phyloP scores from a whole-genome alignment of 495 filamentous ascomycete genomes.

The Tuber umbilicatum region DNA sequence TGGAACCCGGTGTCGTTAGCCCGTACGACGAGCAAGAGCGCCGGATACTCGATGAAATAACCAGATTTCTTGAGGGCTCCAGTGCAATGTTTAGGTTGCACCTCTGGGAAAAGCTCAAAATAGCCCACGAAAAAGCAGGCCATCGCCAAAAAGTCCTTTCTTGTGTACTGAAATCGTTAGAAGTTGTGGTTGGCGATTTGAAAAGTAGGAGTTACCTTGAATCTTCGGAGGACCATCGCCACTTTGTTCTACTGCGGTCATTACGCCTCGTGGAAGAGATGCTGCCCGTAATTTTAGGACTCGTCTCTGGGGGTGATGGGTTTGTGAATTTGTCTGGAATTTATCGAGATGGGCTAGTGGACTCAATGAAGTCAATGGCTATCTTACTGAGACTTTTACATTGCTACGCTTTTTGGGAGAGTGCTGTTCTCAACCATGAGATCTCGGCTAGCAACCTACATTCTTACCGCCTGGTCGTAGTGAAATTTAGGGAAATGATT shows the following conservation, averaged over 20 bases:
- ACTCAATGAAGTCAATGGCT: constrained; percentile 33
- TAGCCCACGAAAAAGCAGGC: constrained; percentile 75
- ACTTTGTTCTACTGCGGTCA: constrained; percentile 62
- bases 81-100: constrained; percentile 74
- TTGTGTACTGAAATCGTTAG: constrained; percentile 76
- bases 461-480: constrained; percentile 51
- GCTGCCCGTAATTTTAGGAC: constrained; percentile 57
- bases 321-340: constrained; percentile 76
- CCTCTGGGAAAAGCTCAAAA: constrained; percentile 78
- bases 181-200: constrained; percentile 69
- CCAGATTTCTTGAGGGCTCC: constrained; percentile 71
- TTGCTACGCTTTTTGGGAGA: constrained; percentile 70
- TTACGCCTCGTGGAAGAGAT: constrained; percentile 71
- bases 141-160: constrained; percentile 80
- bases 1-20: constrained; percentile 62
- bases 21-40: constrained; percentile 36
- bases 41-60: constrained; percentile 59
- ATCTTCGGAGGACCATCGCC: constrained; percentile 55
- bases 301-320: constrained; percentile 54
- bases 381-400: constrained; percentile 58
- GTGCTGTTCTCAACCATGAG: constrained; percentile 69
- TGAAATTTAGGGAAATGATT: constrained; percentile 79
- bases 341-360: constrained; percentile 20
- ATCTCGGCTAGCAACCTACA: constrained; percentile 40
- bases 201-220: constrained; percentile 57